Base-by-base conservation (phyloP, 306 rosid genomes). In the Cucumis cinereus region DNA sequence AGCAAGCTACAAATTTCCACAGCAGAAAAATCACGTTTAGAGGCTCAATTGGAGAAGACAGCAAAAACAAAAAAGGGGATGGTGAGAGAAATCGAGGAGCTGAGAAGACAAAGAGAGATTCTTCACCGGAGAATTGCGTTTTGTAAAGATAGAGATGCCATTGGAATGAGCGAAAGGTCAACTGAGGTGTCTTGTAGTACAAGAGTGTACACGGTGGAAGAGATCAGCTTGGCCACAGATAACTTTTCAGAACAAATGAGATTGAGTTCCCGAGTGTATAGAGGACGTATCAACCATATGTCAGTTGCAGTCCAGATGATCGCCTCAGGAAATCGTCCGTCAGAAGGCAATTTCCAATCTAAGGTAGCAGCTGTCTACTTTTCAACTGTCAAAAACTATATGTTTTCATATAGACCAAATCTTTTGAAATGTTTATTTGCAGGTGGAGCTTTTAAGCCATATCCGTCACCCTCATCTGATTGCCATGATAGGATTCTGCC, bases 401-500 rank as follows among this genome's bases (percentile, higher is more conserved):
- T n/a, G 76, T 13, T 45, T 72, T 13, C 45, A 36, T 36, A 24
- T 35, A 16, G 16, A 62, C 38, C 36, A 4, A 28, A 8, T 30
- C 24, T 10, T 56, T 54, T 22, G 16, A 52, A 14, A 19, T 75
- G 64, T 40, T 0, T 23, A 1, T 77, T 61, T 83, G 80, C 54
- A 93, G 98, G 91, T 91, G 84, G 87, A 83, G 83, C 77, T 84
- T 57, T 80, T 91, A 5, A 82, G 90, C 78, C 75, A 79, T 11
- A 79, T 91, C 49, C 82, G 90, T 55, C 98, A 93, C 36, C 98
- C 97, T 5, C 85, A 90, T 77, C 61, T 91, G 77, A 83, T 93
- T 38, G 86, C 93, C 22, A 76, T 84, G 86, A 66, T 88, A 22
- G 98, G 98, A 45, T 84, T 87, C 61, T 89, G 97, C 82, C 77